Percentiles rank a stretch among this genome's conserved stretches.
These are phyloP conservation scores for Ogataea corticis DNA, from an alignment of 805 yeast genomes.

Conservation along the genomic window DNA sequence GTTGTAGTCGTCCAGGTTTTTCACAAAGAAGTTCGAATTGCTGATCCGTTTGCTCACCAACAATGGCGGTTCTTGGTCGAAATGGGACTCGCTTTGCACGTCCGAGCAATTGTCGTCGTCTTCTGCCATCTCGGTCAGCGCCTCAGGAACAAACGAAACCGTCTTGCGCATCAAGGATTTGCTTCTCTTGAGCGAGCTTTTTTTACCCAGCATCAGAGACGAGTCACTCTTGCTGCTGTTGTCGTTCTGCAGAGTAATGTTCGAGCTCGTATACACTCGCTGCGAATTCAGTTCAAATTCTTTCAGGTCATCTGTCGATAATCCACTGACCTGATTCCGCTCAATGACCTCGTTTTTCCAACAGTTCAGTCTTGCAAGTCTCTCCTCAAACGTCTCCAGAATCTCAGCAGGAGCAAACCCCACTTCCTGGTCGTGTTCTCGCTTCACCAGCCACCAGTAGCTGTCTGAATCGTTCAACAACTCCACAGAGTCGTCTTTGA, in stretches of 20 bases:
- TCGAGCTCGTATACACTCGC: slow-evolving; percentile 16
- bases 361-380: slow-evolving; percentile 88
- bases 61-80: slow-evolving; percentile 26
- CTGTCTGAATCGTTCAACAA: slow-evolving; percentile 85
- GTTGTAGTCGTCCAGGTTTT: slow-evolving; percentile 34
- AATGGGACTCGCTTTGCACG: slow-evolving; percentile 42
- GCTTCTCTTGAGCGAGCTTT: slow-evolving; percentile 28
- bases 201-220: slow-evolving; percentile 25
- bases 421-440: slow-evolving; percentile 43
- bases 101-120: slow-evolving; percentile 42
- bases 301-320: slow-evolving; percentile 29
- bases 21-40: slow-evolving; percentile 33
- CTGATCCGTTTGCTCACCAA: slow-evolving; percentile 30
- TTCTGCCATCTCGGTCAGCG: slow-evolving; percentile 18
- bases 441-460: slow-evolving; percentile 92
- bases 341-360: slow-evolving; percentile 83
- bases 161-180: slow-evolving; percentile 28
- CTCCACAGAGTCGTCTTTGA: slow-evolving; percentile 78
- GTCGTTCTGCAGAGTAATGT: slow-evolving; percentile 16
- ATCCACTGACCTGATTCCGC: slow-evolving; percentile 27
- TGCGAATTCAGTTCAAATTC: slow-evolving; percentile 26
- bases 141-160: slow-evolving; percentile 33
- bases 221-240: slow-evolving; percentile 20
- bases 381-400: slow-evolving; percentile 85
- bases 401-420: slow-evolving; percentile 98